These are phyloP conservation scores for Nitzschia sp. DNA, from an alignment of 108 stramenopile genomes.

Conservation along the genomic window DNA sequence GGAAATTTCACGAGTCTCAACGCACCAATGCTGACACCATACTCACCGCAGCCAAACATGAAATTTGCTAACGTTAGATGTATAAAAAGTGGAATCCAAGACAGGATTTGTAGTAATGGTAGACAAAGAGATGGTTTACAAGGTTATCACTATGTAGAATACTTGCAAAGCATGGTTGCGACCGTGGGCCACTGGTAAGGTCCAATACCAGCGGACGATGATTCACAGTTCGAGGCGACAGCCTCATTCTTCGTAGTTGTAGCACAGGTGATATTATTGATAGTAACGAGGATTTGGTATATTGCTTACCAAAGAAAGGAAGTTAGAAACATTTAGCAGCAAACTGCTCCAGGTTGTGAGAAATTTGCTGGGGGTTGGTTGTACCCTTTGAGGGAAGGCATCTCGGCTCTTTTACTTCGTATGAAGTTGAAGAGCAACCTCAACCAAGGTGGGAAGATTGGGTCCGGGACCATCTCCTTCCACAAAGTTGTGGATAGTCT, in stretches of 20 bases:
- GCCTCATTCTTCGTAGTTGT: background rate
- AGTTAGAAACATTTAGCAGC: background rate
- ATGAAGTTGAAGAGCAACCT: conserved; percentile 28
- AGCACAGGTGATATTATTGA: background rate
- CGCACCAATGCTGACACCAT: background rate
- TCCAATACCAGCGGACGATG: background rate
- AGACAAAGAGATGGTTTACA: background rate
- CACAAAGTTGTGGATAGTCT: conserved; percentile 2
- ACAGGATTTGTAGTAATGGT: background rate
- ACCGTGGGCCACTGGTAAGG: background rate
- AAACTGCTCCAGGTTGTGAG: background rate
- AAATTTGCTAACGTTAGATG: background rate
- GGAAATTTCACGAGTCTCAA: background rate
- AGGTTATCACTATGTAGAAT: too few relatives aligned
- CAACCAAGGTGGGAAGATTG: conserved; percentile 31
- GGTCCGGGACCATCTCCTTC: conserved; percentile 25
- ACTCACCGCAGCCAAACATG: background rate
- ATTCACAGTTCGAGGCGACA: background rate
- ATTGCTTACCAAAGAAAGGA: background rate
- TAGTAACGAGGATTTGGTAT: background rate
- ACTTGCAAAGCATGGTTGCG: background rate
- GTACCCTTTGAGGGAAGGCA: background rate
- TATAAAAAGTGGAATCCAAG: background rate
- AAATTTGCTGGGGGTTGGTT: too few relatives aligned
- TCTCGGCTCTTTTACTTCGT: background rate